Evolutionary conservation across 2,329 filamentous ascomycete genomes (phyloP).

Genomic region (Penicillium sp.): DNA sequence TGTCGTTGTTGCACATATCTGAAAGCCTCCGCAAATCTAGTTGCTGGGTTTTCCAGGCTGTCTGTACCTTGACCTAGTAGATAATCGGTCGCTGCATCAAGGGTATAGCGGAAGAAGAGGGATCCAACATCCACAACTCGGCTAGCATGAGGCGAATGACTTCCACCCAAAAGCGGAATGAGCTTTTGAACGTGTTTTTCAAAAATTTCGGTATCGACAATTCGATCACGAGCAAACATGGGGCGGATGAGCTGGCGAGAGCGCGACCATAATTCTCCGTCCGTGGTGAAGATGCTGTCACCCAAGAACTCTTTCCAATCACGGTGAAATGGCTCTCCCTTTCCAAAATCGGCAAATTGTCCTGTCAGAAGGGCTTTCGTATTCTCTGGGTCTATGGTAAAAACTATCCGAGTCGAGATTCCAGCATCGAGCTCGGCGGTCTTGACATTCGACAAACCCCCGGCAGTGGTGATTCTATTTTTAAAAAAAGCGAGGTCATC

Average conservation of each 20-base stretch:
- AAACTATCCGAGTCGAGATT: conserved; percentile 56
- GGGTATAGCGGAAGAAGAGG: conserved; percentile 77
- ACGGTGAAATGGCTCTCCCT: conserved; percentile 69
- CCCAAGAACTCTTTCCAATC: conserved; percentile 81
- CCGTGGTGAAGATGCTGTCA: conserved; percentile 81
- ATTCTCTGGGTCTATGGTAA: conserved; percentile 84
- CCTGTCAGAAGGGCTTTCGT: conserved; percentile 88
- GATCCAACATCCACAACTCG: conserved; percentile 69
- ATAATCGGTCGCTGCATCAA: conserved; percentile 86
- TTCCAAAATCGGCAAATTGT: conserved; percentile 84
- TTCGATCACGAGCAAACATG: conserved; percentile 82
- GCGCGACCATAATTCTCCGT: conserved; percentile 75
- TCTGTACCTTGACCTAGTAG: conserved; percentile 75
- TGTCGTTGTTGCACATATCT: conserved; percentile 75
- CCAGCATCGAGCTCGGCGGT: conserved; percentile 33
- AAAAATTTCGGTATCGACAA: conserved; percentile 80
- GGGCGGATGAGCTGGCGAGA: conserved; percentile 83
- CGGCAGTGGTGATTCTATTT: conserved; percentile 46
- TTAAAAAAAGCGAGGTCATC: conserved; percentile 65
- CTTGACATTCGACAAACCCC: conserved; percentile 23
- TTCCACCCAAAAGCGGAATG: conserved; percentile 64
- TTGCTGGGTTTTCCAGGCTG: conserved; percentile 60
- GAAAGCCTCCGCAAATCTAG: conserved; percentile 79
- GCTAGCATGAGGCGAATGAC: conserved; percentile 29
- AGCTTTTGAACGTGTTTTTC: conserved; percentile 76